Percentiles rank a stretch among this genome's conserved stretches.
These are phyloP conservation scores for Aureobasidium sp. DNA, from an alignment of 2,329 filamentous ascomycete genomes.

Conservation along the genomic window DNA sequence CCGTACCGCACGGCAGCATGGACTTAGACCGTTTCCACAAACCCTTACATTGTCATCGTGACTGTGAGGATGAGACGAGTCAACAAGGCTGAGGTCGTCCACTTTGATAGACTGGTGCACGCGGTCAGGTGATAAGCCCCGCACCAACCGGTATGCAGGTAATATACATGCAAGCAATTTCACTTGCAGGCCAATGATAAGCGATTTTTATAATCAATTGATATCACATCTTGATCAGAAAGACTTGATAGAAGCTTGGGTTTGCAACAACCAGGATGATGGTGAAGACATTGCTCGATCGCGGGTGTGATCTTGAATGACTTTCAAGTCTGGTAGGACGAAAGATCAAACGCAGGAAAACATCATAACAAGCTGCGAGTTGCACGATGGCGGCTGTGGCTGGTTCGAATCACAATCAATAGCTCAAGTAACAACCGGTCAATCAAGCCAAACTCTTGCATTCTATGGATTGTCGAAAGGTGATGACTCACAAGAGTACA, in stretches of 20 bases:
- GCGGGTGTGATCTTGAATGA: neutral
- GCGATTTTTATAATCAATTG: neutral
- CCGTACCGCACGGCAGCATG: constrained; percentile 12
- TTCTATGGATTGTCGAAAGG: neutral
- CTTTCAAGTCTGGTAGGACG: neutral
- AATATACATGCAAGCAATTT: constrained; percentile 6
- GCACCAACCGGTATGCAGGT: constrained; percentile 14
- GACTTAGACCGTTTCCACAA: neutral
- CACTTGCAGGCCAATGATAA: neutral
- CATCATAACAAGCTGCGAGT: neutral
- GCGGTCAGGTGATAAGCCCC: constrained; percentile 13
- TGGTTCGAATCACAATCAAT: neutral
- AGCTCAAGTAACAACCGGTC: neutral
- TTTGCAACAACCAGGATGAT: neutral
- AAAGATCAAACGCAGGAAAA: neutral
- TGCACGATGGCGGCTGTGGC: neutral
- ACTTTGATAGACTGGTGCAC: neutral
- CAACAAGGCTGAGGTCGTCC: constrained; percentile 9
- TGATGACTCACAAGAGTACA: neutral
- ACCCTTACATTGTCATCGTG: constrained; percentile 4
- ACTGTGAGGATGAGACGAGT: constrained; percentile 4
- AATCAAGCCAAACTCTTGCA: neutral
- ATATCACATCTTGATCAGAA: neutral
- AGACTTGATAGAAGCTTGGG: neutral
- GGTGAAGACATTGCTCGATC: neutral